Evolutionary conservation across 768 basidiomycete genomes (phyloP).

Genomic region (Kwoniella mangroviensis): DNA sequence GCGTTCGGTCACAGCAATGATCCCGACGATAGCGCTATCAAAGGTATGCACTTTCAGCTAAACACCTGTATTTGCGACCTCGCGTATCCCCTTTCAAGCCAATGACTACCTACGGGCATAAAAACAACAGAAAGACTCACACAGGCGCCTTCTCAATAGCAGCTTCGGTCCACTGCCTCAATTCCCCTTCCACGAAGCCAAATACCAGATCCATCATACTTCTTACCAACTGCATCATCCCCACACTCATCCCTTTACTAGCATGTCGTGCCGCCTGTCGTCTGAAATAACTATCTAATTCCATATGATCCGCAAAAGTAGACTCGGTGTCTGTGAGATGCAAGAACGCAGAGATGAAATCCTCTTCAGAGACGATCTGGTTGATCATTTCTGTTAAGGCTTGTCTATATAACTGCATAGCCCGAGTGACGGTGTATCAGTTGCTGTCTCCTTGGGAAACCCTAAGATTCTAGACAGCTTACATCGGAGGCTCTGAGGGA

Average conservation of each 20-base stretch:
- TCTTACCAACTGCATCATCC: constrained; percentile 78
- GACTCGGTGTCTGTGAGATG: constrained; percentile 85
- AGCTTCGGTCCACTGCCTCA: constrained; percentile 82
- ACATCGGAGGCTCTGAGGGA: constrained; percentile 76
- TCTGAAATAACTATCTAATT: constrained; percentile 89
- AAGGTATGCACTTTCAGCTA: too few species aligned
- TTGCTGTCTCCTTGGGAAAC: not conserved
- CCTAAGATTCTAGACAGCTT: constrained; percentile 22
- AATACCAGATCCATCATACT: constrained; percentile 94
- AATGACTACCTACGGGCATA: too few species aligned
- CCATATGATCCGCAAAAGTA: constrained; percentile 95
- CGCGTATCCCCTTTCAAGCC: too few species aligned
- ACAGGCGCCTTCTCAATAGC: constrained; percentile 75
- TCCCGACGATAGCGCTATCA: constrained; percentile 79
- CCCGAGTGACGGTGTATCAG: not conserved
- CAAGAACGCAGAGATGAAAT: constrained; percentile 87
- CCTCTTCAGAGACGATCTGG: constrained; percentile 79
- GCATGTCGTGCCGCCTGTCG: constrained; percentile 80
- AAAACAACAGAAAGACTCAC: too few species aligned
- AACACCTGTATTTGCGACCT: too few species aligned
- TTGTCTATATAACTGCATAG: constrained; percentile 70
- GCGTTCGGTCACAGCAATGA: constrained; percentile 77
- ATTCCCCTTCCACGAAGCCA: constrained; percentile 81
- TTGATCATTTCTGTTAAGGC: constrained; percentile 72
- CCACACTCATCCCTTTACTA: constrained; percentile 64